Evolutionary conservation across 495 filamentous ascomycete genomes (phyloP), one percentile per base, ranked within the genome.

Genomic region (Penicillium psychrofluorescens): DNA sequence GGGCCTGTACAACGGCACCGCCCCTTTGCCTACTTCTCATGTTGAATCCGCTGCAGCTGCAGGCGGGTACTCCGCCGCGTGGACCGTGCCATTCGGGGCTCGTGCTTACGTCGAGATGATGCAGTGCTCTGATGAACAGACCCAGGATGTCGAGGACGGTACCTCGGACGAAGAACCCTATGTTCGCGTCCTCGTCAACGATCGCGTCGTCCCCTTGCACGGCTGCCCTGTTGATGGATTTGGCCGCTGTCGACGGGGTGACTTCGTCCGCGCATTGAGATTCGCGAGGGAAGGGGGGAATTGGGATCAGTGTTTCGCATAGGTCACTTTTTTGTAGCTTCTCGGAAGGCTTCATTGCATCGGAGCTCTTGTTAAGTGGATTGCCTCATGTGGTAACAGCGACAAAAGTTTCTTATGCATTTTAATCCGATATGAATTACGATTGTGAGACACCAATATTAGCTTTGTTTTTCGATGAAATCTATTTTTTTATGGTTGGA

Each of bases 101-200:
- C 69, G 88, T 35, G 74, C 83, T 41, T 92, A 89, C 56, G 72
- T 95, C 38, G 89, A 95, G 76, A 86, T 88, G 74, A 84, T 94
- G 85, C 56, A 55, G 13, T 95, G 89, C 56, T 22, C 22, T 0
- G 4, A 22, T 22, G 22, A 22, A 22, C 22, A 22, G 2, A 22
- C 22, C 22, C 22, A 22, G 22, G 43, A 22, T 22, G 22, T 2
- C 22, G 22, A 22, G 2, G 22, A 6, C 4, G 4, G 22, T 22
- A 22, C 4, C 22, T 4, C 22, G 22, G 22, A 22, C 22, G 22
- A 22, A 22, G 66, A 71, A 42, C 84, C 88, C 54, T 67, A 81
- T 38, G 85, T 95, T 7, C 71, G 89, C 9, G 74, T 90, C 1
- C 53, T 95, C 39, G 71, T 95, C 8, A 95, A 95, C 66, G 86